Evolutionary conservation across 345 rosid genomes (phyloP).

Genomic region (Aquilaria malaccensis): DNA sequence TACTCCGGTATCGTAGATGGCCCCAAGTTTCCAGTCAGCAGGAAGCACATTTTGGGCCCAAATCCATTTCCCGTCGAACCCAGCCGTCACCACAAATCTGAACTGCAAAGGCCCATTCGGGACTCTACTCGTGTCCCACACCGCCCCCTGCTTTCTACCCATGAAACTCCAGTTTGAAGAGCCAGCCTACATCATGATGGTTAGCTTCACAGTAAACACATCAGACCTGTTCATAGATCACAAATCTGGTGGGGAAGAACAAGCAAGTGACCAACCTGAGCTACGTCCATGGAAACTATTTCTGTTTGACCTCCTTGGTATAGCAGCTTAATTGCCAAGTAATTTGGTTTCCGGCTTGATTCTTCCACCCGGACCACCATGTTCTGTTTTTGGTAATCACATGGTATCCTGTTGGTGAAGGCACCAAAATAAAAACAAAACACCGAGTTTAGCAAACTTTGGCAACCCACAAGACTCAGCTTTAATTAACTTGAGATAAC

Average conservation of each 20-base stretch:
- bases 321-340: conserved; percentile 63
- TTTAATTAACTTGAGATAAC: too few species aligned
- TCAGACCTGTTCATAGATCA: neutral
- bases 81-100: conserved; percentile 64
- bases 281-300: conserved; percentile 67
- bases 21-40: conserved; percentile 54
- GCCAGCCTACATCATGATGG: conserved; percentile 31
- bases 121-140: conserved; percentile 64
- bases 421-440: neutral
- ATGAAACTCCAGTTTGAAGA: conserved; percentile 64
- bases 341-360: conserved; percentile 66
- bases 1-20: conserved; percentile 56
- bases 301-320: conserved; percentile 98
- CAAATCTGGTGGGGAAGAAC: too few species aligned
- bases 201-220: conserved; percentile 1
- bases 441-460: too few species aligned
- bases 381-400: conserved; percentile 58
- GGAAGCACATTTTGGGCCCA: conserved; percentile 78
- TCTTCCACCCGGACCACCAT: conserved; percentile 84
- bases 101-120: conserved; percentile 76
- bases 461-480: too few species aligned
- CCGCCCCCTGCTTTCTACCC: conserved; percentile 71
- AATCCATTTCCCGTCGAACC: conserved; percentile 78
- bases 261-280: conserved; percentile 27
- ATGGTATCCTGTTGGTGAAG: conserved; percentile 56